Percentiles rank a stretch among this genome's conserved stretches.
These are phyloP conservation scores for Calcarisporium arbuscula DNA, from an alignment of 2,329 filamentous ascomycete species.

Conservation along the genomic window DNA sequence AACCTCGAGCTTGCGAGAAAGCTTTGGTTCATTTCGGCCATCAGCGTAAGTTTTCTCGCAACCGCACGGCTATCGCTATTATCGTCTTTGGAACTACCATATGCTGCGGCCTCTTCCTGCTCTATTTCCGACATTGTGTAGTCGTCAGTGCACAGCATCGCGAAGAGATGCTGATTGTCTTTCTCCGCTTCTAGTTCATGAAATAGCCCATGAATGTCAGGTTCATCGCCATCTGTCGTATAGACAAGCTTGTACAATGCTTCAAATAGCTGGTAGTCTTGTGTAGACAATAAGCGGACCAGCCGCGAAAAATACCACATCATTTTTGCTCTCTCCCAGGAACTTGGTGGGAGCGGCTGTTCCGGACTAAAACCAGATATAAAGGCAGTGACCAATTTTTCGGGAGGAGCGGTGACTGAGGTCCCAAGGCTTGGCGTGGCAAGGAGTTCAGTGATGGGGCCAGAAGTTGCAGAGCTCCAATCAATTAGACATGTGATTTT, in stretches of 20 bases:
- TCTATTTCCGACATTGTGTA: not conserved
- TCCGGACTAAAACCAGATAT: slow-evolving; percentile 4
- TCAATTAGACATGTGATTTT: slow-evolving; percentile 19
- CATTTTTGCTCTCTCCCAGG: slow-evolving; percentile 7
- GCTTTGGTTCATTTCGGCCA: slow-evolving; percentile 5
- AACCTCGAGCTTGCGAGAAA: slow-evolving; percentile 6
- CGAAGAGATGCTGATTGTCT: not conserved
- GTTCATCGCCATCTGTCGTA: not conserved
- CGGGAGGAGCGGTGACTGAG: slow-evolving; percentile 3
- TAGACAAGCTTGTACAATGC: slow-evolving; percentile 9
- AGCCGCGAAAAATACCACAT: slow-evolving; percentile 12
- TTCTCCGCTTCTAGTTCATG: slow-evolving; percentile 4
- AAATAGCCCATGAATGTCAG: slow-evolving; percentile 7
- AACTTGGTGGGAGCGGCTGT: not conserved
- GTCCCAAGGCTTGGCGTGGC: slow-evolving; percentile 6
- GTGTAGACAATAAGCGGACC: slow-evolving; percentile 10
- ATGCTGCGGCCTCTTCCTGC: not conserved
- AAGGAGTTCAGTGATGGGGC: slow-evolving; percentile 12
- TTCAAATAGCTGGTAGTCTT: slow-evolving; percentile 12
- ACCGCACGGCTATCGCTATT: slow-evolving; percentile 3
- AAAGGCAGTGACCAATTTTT: slow-evolving; percentile 8
- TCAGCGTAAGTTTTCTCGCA: slow-evolving; percentile 6
- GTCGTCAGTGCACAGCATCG: not conserved
- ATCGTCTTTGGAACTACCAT: slow-evolving; percentile 6
- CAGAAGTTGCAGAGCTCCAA: slow-evolving; percentile 15